phyloP scores from a whole-genome alignment of 345 rosid genomes.

The Chamaenerion angustifolium region DNA sequence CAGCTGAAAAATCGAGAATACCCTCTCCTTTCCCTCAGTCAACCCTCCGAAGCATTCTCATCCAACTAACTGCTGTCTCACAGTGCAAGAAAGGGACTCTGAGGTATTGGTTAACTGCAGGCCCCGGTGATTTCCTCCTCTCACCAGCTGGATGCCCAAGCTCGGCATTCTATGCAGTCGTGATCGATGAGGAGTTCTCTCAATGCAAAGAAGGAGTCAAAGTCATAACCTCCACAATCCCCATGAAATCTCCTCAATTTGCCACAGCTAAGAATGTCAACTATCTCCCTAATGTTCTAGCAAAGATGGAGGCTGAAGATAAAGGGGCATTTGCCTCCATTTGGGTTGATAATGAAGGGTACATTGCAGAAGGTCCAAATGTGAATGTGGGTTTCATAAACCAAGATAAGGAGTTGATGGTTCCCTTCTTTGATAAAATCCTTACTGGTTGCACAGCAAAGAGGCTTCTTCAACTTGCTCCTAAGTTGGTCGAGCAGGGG shows the following conservation, averaged over 20 bases:
- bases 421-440: constrained; percentile 52
- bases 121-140: constrained; percentile 58
- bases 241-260: constrained; percentile 42
- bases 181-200: constrained; percentile 32
- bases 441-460: constrained; percentile 59
- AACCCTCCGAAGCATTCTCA: constrained; percentile 45
- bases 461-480: constrained; percentile 49
- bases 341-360: constrained; percentile 53
- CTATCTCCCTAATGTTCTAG: constrained; percentile 50
- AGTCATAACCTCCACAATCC: constrained; percentile 46
- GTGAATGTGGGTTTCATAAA: constrained; percentile 54
- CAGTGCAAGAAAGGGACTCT: constrained; percentile 48
- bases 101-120: constrained; percentile 54
- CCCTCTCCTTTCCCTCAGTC: constrained; percentile 45
- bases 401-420: constrained; percentile 34
- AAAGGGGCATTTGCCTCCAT: constrained; percentile 43
- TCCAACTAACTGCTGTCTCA: constrained; percentile 39
- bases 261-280: constrained; percentile 55
- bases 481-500: constrained; percentile 42
- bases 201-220: constrained; percentile 48
- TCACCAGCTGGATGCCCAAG: constrained; percentile 44
- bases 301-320: constrained; percentile 60
- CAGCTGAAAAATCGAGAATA: constrained; percentile 44
- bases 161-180: constrained; percentile 60
- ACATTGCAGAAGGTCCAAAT: constrained; percentile 54